A percentile compares a stretch with the other conserved stretches of the same genome.
Conservation (phyloP, 768 basidiomycete species). For the Lyophyllum semitale region DNA sequence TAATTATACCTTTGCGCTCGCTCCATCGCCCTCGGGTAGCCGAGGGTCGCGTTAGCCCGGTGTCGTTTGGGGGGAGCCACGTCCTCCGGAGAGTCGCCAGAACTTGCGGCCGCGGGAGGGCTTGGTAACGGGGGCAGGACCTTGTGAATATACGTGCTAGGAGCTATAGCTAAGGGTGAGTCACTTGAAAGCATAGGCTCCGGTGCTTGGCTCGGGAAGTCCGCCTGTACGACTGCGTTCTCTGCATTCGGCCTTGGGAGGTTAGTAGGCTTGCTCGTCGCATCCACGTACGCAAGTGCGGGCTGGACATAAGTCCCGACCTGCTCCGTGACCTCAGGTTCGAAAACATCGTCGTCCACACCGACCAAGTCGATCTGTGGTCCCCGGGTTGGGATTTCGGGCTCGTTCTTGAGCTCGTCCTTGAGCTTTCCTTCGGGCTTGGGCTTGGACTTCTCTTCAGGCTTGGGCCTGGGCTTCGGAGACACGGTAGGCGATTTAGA, state of each 20-base stretch:
- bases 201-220: not conserved
- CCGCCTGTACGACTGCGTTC: not conserved
- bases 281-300: not conserved
- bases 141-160: not conserved
- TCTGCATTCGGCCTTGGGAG: not conserved
- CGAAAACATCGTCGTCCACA: not conserved
- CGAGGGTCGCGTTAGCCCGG: no score
- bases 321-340: not conserved
- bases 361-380: not conserved
- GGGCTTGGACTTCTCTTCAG: no score
- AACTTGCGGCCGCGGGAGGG: not conserved
- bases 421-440: not conserved
- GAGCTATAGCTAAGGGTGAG: not conserved
- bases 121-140: not conserved
- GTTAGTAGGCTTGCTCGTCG: not conserved
- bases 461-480: not conserved
- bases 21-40: slow-evolving; percentile 3
- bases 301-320: not conserved
- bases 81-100: no score
- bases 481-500: not conserved
- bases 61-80: no score
- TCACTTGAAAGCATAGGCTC: no score
- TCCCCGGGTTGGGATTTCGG: not conserved
- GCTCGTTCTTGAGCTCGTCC: not conserved
- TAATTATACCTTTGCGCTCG: not conserved